phyloP scores from a whole-genome alignment of 768 basidiomycete species.

The Amanita thiersii region DNA sequence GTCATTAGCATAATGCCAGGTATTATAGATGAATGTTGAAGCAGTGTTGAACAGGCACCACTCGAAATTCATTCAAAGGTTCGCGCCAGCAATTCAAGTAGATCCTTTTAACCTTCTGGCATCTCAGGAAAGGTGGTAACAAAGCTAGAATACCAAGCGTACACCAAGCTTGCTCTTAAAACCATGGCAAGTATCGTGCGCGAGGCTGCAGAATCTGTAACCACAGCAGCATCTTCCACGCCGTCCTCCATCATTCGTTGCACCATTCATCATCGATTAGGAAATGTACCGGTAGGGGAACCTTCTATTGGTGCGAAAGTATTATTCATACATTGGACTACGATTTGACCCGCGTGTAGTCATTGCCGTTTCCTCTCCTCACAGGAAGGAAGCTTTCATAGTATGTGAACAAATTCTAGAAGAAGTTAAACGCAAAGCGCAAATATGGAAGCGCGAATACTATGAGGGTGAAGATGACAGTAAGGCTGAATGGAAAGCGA shows the following conservation, averaged over 20 bases:
- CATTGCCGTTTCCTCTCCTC: conserved; percentile 77
- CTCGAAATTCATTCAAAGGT: conserved; percentile 83
- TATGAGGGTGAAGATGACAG: conserved; percentile 64
- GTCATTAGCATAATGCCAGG: conserved; percentile 19
- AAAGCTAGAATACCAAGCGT: conserved; percentile 76
- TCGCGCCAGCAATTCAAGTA: neutral
- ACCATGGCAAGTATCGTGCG: conserved; percentile 59
- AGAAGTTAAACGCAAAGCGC: conserved; percentile 71
- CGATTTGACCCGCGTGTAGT: conserved; percentile 26
- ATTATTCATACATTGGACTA: neutral
- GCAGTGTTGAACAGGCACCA: conserved; percentile 39
- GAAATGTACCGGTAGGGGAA: conserved; percentile 68
- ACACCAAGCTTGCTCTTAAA: conserved; percentile 72
- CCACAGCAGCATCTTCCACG: conserved; percentile 25
- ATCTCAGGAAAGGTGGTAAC: conserved; percentile 58
- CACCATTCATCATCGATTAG: conserved; percentile 69
- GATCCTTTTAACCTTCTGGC: neutral
- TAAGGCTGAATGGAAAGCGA: conserved; percentile 65
- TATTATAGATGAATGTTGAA: neutral
- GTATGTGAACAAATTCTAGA: conserved; percentile 83
- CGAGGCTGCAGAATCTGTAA: conserved; percentile 30
- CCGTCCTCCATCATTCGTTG: conserved; percentile 42
- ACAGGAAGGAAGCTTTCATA: conserved; percentile 73
- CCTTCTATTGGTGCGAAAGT: conserved; percentile 53
- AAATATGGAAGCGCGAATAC: conserved; percentile 90